Percentiles rank a stretch among this genome's conserved stretches.
These are phyloP conservation scores for Homolaphlyctis polyrhiza DNA, from an alignment of 371 early-diverging fungal species.

Conservation along the genomic window DNA sequence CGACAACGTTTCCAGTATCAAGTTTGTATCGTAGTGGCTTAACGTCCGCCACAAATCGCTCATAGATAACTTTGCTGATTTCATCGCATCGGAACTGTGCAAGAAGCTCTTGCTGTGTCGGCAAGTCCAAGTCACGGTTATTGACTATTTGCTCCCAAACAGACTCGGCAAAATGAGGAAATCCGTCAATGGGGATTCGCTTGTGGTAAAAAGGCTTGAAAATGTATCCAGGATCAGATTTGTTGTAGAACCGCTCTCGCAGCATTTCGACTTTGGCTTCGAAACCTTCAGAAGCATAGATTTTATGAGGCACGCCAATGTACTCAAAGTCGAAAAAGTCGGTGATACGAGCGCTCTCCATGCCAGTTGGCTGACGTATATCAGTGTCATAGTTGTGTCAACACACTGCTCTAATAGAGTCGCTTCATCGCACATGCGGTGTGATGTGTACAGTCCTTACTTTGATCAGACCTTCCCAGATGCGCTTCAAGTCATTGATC, in stretches of 20 bases:
- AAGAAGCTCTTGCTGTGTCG: conserved; percentile 94
- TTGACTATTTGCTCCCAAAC: conserved; percentile 91
- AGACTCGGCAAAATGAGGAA: conserved; percentile 79
- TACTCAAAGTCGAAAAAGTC: conserved; percentile 94
- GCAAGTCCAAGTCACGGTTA: conserved; percentile 94
- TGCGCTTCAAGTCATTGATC: conserved; percentile 75
- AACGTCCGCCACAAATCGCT: conserved; percentile 58
- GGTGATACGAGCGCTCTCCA: conserved; percentile 67
- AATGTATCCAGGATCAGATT: conserved; percentile 64
- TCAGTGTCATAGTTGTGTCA: background rate
- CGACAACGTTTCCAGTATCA: conserved; percentile 72
- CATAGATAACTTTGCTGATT: conserved; percentile 79
- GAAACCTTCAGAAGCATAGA: conserved; percentile 79
- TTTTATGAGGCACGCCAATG: conserved; percentile 88
- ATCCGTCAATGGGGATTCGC: conserved; percentile 93
- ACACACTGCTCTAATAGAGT: background rate
- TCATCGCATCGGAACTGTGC: conserved; percentile 98
- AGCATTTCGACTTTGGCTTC: conserved; percentile 64
- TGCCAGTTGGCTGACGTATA: conserved; percentile 60
- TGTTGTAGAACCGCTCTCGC: conserved; percentile 73
- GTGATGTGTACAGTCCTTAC: conserved; percentile 26
- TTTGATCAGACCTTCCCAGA: conserved; percentile 86
- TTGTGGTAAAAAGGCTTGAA: conserved; percentile 86
- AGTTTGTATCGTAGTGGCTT: conserved; percentile 59
- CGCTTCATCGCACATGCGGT: background rate